These are phyloP conservation scores for Diutina neorugosa DNA, from an alignment of 1,139 yeast species.

Conservation along the genomic window DNA sequence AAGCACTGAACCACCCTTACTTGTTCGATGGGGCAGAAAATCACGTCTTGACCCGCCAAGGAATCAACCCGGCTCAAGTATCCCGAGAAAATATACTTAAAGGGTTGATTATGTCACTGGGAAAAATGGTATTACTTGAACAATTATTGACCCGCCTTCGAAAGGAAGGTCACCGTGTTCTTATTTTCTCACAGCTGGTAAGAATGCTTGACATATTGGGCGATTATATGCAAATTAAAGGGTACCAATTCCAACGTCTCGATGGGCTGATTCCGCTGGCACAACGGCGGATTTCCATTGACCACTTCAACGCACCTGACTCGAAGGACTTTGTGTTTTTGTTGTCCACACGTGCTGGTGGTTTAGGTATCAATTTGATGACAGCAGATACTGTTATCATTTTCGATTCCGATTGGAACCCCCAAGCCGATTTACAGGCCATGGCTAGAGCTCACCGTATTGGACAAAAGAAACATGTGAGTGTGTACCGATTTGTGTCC, in stretches of 20 bases:
- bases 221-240: conserved; percentile 82
- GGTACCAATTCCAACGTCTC: conserved; percentile 81
- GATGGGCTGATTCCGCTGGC: conserved; percentile 97
- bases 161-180: conserved; percentile 91
- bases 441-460: conserved; percentile 99
- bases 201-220: conserved; percentile 91
- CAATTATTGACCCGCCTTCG: conserved; percentile 72
- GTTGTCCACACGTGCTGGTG: conserved; percentile 96
- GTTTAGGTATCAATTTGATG: conserved; percentile 94
- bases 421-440: conserved; percentile 81
- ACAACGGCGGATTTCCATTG: conserved; percentile 87
- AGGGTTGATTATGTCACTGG: conserved; percentile 95
- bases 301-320: conserved; percentile 90
- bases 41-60: conserved; percentile 47
- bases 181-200: conserved; percentile 95
- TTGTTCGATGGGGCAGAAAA: conserved; percentile 90
- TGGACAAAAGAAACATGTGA: conserved; percentile 95
- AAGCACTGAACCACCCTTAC: conserved; percentile 95
- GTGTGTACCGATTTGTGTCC: conserved; percentile 92
- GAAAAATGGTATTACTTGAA: conserved; percentile 93
- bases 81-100: conserved; percentile 72
- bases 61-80: conserved; percentile 15
- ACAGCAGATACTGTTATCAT: conserved; percentile 97
- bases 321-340: conserved; percentile 88
- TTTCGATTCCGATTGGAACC: conserved; percentile 96